Evolutionary conservation across 371 early-diverging fungal genomes (phyloP).

Genomic region (Smittium culicis): DNA sequence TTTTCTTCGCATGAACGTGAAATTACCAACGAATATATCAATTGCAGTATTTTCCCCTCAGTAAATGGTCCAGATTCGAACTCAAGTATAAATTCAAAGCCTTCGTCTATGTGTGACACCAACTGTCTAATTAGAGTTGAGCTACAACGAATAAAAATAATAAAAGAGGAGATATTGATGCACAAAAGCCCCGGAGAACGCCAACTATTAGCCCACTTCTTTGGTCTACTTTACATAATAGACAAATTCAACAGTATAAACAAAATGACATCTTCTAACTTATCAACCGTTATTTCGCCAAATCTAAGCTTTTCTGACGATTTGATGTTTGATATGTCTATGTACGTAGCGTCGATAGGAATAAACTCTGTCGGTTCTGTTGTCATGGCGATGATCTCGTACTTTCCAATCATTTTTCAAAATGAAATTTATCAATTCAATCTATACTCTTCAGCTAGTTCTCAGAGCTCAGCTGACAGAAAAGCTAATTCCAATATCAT

Average conservation of each 20-base stretch:
- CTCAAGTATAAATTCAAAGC: neutral
- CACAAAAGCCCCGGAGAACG: slow-evolving; percentile 27
- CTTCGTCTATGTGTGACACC: neutral
- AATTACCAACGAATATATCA: neutral
- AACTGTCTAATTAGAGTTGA: neutral
- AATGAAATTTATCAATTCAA: neutral
- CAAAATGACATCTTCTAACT: slow-evolving; percentile 66
- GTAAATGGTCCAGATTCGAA: neutral
- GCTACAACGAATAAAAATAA: slow-evolving; percentile 24
- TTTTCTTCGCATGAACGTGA: neutral
- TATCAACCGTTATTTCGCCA: slow-evolving; percentile 77
- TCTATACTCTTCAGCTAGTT: neutral
- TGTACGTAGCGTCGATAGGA: slow-evolving; percentile 13
- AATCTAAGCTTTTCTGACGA: slow-evolving; percentile 60
- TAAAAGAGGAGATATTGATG: slow-evolving; percentile 34
- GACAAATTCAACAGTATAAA: slow-evolving; percentile 43
- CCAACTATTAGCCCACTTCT: slow-evolving; percentile 43
- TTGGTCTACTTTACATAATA: slow-evolving; percentile 46
- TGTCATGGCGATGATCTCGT: neutral
- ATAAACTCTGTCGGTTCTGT: neutral
- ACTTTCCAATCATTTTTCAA: neutral
- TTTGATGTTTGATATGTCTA: slow-evolving; percentile 24
- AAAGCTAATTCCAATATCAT: neutral
- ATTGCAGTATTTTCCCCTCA: too few relatives aligned
- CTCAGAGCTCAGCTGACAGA: neutral